These are phyloP conservation scores for Neurospora sp. DNA, from an alignment of 2,329 filamentous ascomycete species.

Conservation along the genomic window DNA sequence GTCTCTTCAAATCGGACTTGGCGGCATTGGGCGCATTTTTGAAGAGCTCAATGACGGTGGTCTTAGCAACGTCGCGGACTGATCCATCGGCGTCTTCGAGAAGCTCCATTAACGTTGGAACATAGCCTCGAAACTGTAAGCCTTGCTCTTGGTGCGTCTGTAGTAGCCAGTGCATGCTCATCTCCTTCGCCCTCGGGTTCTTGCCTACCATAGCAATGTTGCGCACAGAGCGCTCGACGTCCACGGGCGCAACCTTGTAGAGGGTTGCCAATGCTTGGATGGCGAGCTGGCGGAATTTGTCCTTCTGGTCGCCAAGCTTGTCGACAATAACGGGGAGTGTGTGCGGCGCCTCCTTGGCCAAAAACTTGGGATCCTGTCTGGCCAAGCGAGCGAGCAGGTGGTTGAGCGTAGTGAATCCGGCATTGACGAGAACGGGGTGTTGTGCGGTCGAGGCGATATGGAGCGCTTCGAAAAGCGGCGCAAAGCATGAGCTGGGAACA, in stretches of 20 bases:
- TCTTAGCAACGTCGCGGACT: slow-evolving; percentile 77
- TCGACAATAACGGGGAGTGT: slow-evolving; percentile 71
- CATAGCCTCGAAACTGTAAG: slow-evolving; percentile 73
- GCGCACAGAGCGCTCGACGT: slow-evolving; percentile 72
- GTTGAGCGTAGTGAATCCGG: slow-evolving; percentile 78
- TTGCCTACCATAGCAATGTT: slow-evolving; percentile 70
- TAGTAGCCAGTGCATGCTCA: slow-evolving; percentile 74
- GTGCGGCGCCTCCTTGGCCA: slow-evolving; percentile 58
- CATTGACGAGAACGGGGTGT: slow-evolving; percentile 67
- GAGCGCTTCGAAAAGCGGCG: slow-evolving; percentile 72
- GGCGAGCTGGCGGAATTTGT: slow-evolving; percentile 69
- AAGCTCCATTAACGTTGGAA: slow-evolving; percentile 71
- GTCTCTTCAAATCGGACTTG: slow-evolving; percentile 80
- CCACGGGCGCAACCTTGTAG: slow-evolving; percentile 56
- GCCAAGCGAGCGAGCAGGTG: slow-evolving; percentile 80
- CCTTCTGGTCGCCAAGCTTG: slow-evolving; percentile 78
- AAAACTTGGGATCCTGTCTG: slow-evolving; percentile 69
- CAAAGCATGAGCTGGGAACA: slow-evolving; percentile 64
- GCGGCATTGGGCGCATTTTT: slow-evolving; percentile 71
- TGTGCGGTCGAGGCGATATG: slow-evolving; percentile 65
- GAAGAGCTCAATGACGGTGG: slow-evolving; percentile 78
- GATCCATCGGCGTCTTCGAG: slow-evolving; percentile 83
- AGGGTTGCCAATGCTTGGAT: slow-evolving; percentile 68
- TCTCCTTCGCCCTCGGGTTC: slow-evolving; percentile 76
- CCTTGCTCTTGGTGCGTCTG: slow-evolving; percentile 74